phyloP scores from a whole-genome alignment of 2,329 filamentous ascomycete genomes.

The Bipolaris cookei region DNA sequence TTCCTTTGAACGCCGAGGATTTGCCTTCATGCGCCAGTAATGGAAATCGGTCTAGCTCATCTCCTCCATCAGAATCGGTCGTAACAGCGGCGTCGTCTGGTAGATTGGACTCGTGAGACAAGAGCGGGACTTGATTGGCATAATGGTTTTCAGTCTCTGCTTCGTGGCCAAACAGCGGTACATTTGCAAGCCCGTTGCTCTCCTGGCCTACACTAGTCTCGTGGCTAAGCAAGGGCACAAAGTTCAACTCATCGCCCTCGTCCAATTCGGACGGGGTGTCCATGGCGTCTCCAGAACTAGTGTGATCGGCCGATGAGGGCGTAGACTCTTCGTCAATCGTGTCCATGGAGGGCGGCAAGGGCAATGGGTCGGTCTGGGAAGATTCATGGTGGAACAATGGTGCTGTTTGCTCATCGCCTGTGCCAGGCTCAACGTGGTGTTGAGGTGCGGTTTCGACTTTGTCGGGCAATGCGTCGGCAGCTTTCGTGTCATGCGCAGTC shows the following conservation, averaged over 20 bases:
- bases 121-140: conserved; percentile 21
- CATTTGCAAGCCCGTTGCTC: conserved; percentile 16
- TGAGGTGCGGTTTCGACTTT: conserved; percentile 36
- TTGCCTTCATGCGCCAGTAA: conserved; percentile 49
- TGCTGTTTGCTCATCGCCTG: conserved; percentile 30
- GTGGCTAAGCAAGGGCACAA: conserved; percentile 23
- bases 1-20: conserved; percentile 21
- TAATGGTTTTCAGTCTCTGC: conserved; percentile 4
- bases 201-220: conserved; percentile 12
- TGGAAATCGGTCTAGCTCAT: conserved; percentile 39
- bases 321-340: conserved; percentile 29
- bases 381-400: conserved; percentile 46
- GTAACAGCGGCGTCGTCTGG: conserved; percentile 9
- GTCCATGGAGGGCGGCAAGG: conserved; percentile 17
- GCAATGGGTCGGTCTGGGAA: conserved; percentile 14
- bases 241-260: conserved; percentile 23
- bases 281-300: conserved; percentile 24
- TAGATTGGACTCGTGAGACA: conserved; percentile 30
- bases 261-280: conserved; percentile 27
- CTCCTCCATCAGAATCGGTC: conserved; percentile 21
- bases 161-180: conserved; percentile 24
- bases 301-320: conserved; percentile 28
- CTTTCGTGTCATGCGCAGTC: conserved; percentile 40
- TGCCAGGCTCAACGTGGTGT: conserved; percentile 10
- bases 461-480: conserved; percentile 47